Base-by-base conservation (phyloP, 2,329 filamentous ascomycete genomes). In the Cladophialophora bantiana region DNA sequence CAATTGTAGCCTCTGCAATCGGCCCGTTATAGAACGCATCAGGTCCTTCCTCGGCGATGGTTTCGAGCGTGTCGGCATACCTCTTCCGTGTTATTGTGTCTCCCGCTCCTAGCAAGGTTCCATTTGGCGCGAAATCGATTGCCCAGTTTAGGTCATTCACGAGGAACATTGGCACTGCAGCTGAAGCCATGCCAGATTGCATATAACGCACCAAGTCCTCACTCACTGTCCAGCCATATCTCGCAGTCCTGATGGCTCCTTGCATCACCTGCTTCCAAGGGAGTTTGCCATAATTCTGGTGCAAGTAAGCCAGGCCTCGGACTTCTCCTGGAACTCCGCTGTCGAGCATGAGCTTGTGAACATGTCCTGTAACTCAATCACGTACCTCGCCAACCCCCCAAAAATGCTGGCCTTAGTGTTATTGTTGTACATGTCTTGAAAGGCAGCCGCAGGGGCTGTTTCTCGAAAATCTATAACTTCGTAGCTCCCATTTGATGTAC, bases 381-480 rank as follows among this genome's bases (percentile, higher is more conserved):
- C 26, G 55, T 77, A 83, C 82, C 82, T 85, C 62, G 91, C 89
- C 36, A 96, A 79, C 0, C 93, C 93, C 2, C 92, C 91, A 34
- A 82, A 82, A 1, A 94, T 81, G 62, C 91, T 93, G 1, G 85
- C 88, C 1, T 83, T 78, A 0, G 85, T 82, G 70, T 95, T 90
- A 62, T 88, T 88, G 65, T 86, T 84, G 77, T 90, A 98, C 94
- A 98, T 98, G 74, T 96, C 87, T 77, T 93, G 84, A 70, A 85
- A 89, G 0, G 93, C 91, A 0, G 92, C 91, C 0, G 89, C 90
- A 0, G 94, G 94, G 0, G 94, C 94, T 0, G 90, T 88, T 77
- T 98, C 94, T 55, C 94, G 85, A 75, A 96, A 98, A 78, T 98
- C 94, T 72, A 98, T 88, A 66, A 89, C 89, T 75, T 96, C 93